Base-by-base conservation (phyloP, 2,329 filamentous ascomycete species). In the Botrytis pseudocinerea region DNA sequence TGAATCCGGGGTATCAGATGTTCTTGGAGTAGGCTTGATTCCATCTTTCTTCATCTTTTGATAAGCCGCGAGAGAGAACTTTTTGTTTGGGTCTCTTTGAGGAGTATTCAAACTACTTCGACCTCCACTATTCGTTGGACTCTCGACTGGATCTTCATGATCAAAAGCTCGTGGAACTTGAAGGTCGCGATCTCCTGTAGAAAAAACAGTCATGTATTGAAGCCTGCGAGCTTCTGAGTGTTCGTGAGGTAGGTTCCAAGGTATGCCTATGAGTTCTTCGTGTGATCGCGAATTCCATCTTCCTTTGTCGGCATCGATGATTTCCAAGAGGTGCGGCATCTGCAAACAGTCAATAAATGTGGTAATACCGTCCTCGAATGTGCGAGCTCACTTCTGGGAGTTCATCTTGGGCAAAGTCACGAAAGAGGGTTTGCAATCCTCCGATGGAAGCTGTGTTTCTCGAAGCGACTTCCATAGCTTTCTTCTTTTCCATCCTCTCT, bases 51-150 rank as follows among this genome's bases (percentile, higher is more conserved):
- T 80, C 73, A 78, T 70, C 66, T 77, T 79, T 74, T 78, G 79
- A 70, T 81, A 82, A 66, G 81, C 80, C 28, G 77, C 76, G 28
- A 81, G 73, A 12, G 78, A 79, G 54, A 81, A 76, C 75, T 80
- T 82, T 57, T 77, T 78, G 70, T 78, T 79, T 14, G 74, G 32
- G 42, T 78, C 78, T 64, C 75, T 74, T 59, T 78, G 77, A 28
- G 80, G 79, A 8, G 80, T 80, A 14, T 77, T 72, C 4, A 79
- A 77, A 65, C 75, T 79, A 69, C 79, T 81, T 63, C 76, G 75
- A 70, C 75, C 76, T 35, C 74, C 63, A 73, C 76, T 78, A 16
- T 74, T 65, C 6, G 79, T 77, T 22, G 76, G 77, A 18, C 68
- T 70, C 9, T 70, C 75, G 32, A 78, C 73, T 25, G 77, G 76